phyloP scores from a whole-genome alignment of 352 stramenopile genomes.

The Phytophthora brassicae region DNA sequence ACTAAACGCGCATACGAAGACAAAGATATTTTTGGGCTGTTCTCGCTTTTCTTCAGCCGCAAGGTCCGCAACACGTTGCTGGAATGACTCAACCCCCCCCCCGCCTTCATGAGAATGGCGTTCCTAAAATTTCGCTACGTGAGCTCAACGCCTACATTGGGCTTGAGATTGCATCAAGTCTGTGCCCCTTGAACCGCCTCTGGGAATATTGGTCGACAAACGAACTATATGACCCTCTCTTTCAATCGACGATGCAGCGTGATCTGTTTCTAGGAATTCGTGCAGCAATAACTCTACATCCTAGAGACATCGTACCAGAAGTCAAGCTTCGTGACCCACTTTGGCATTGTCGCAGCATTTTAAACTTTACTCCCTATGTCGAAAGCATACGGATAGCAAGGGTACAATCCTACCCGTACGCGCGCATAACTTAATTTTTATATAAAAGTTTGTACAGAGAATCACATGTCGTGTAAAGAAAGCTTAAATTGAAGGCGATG shows the following conservation, averaged over 20 bases:
- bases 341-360: constrained; percentile 5
- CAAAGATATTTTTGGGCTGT: background rate
- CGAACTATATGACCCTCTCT: background rate
- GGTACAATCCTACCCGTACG: too few species aligned
- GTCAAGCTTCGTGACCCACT: background rate
- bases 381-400: too few species aligned
- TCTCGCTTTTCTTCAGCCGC: background rate
- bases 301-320: background rate
- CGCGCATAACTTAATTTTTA: too few species aligned
- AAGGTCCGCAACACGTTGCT: background rate
- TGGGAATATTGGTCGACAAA: background rate
- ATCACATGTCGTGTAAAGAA: too few species aligned
- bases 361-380: too few species aligned
- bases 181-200: background rate
- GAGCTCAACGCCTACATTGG: constrained; percentile 9
- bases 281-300: background rate
- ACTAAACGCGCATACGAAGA: background rate
- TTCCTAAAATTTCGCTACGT: background rate
- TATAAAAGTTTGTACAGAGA: too few species aligned
- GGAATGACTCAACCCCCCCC: constrained; percentile 2
- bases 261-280: constrained; percentile 5
- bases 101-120: background rate
- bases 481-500: too few species aligned
- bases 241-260: background rate
- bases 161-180: background rate